Conservation (phyloP, 2,329 filamentous ascomycete species). For the Tolypocladium paradoxum region DNA sequence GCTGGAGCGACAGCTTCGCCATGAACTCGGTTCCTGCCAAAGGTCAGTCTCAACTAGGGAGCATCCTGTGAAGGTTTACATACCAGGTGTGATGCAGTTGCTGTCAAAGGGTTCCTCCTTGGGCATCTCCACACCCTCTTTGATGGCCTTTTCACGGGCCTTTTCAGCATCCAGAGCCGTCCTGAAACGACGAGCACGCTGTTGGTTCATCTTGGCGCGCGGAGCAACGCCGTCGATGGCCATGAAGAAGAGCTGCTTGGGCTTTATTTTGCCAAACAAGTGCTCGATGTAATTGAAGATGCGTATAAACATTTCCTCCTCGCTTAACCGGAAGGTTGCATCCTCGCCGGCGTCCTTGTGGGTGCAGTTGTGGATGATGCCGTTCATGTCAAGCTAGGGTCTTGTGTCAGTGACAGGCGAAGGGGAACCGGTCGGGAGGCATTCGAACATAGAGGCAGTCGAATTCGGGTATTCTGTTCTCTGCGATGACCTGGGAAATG, state of each 20-base stretch:
- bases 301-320: constrained; percentile 98
- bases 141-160: constrained; percentile 84
- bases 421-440: not conserved
- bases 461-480: constrained; percentile 98
- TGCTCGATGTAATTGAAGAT: constrained; percentile 99
- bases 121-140: constrained; percentile 82
- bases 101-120: constrained; percentile 96
- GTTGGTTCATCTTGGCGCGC: constrained; percentile 99
- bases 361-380: constrained; percentile 98
- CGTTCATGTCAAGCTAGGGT: constrained; percentile 82
- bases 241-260: constrained; percentile 98
- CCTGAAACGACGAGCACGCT: constrained; percentile 87
- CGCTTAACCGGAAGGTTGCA: constrained; percentile 81
- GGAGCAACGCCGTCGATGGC: constrained; percentile 96
- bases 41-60: constrained; percentile 5
- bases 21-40: constrained; percentile 73
- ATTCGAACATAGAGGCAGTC: constrained; percentile 76
- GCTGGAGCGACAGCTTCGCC: constrained; percentile 85
- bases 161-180: constrained; percentile 85
- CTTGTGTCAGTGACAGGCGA: constrained; percentile 9
- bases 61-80: not conserved
- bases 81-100: constrained; percentile 93
- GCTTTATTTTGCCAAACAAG: constrained; percentile 96
- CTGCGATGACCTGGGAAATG: constrained; percentile 95
- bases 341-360: constrained; percentile 87